Conservation (phyloP, 306 rosid species). For the Myrica gale region DNA sequence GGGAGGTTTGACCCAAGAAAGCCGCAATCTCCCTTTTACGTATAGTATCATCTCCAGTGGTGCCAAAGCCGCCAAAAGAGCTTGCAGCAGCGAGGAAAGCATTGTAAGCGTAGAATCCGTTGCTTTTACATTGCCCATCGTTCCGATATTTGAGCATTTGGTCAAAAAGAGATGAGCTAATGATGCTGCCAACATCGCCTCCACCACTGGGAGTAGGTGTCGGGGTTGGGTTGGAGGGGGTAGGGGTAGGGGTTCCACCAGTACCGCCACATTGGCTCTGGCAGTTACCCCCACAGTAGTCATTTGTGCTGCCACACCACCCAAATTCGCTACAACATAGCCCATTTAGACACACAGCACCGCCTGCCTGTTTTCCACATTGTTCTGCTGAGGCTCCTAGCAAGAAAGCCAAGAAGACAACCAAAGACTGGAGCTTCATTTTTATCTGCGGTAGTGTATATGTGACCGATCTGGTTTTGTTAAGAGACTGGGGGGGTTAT, state of each 20-base stretch:
- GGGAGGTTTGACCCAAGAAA: constrained; percentile 54
- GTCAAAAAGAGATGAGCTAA: constrained; percentile 36
- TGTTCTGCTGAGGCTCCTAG: constrained; percentile 3
- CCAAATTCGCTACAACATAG: constrained; percentile 26
- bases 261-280: neutral
- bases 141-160: constrained; percentile 47
- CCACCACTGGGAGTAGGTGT: neutral
- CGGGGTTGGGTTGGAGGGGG: neutral
- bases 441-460: neutral
- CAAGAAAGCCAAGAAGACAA: neutral
- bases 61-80: constrained; percentile 44
- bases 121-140: constrained; percentile 29
- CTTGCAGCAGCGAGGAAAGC: constrained; percentile 58
- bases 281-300: neutral
- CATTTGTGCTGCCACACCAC: neutral
- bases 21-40: constrained; percentile 53
- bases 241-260: neutral
- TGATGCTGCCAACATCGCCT: constrained; percentile 27
- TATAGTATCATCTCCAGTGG: constrained; percentile 29
- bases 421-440: neutral
- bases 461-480: neutral
- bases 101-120: constrained; percentile 54
- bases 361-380: constrained; percentile 30
- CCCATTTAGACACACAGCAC: neutral
- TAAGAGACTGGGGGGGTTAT: neutral